A percentile compares a stretch with the other conserved stretches of the same genome.
phyloP scores from a whole-genome alignment of 495 filamentous ascomycete genomes.

The Cercophora sp. region DNA sequence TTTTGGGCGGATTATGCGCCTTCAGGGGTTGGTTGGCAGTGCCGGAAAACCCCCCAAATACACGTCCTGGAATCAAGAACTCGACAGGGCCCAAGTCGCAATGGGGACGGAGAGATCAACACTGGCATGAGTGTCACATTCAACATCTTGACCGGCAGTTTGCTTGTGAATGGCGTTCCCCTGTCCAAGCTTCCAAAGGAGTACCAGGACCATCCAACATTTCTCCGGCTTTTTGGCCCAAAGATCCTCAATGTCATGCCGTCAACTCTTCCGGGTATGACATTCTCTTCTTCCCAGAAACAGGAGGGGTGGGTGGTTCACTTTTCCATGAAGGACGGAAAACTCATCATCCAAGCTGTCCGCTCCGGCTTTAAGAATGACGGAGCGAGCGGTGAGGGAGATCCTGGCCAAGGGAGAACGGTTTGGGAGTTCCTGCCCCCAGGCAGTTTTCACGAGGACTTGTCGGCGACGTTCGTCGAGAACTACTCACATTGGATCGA shows the following conservation, averaged over 20 bases:
- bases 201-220: background rate
- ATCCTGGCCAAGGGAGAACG: too few species aligned
- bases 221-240: background rate
- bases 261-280: background rate
- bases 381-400: too few species aligned
- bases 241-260: constrained; percentile 4
- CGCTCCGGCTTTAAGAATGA: too few species aligned
- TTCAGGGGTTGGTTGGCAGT: background rate
- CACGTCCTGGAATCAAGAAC: background rate
- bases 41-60: background rate
- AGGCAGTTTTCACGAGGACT: background rate
- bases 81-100: background rate
- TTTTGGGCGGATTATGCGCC: background rate
- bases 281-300: background rate
- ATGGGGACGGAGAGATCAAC: too few species aligned
- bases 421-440: constrained; percentile 1
- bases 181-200: background rate
- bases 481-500: constrained; percentile 6
- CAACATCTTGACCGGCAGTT: background rate
- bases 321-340: background rate
- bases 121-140: background rate
- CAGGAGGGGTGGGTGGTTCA: background rate
- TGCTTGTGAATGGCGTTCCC: background rate
- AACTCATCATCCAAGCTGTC: background rate
- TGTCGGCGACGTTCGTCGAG: background rate